phyloP scores from a whole-genome alignment of 176 grass and related monocot genomes.

The Urochloa ruziziensis region DNA sequence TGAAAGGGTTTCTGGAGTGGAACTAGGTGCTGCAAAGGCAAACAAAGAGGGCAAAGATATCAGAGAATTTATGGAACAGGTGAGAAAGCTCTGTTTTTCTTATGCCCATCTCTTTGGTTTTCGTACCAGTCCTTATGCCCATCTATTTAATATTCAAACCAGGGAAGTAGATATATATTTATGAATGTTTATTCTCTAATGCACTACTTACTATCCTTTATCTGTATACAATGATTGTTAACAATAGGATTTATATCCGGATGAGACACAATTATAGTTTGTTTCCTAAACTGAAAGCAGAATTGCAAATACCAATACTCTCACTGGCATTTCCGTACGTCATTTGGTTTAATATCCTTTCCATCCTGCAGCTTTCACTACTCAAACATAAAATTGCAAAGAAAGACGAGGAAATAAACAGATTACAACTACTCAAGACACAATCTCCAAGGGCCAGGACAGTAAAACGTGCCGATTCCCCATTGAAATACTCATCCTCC shows the following conservation, averaged over 20 bases:
- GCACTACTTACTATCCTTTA: neutral
- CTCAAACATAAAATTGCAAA: conserved; percentile 70
- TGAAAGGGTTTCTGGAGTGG: conserved; percentile 79
- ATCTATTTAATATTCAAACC: neutral
- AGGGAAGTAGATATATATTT: neutral
- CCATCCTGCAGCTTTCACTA: conserved; percentile 48
- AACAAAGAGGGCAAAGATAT: conserved; percentile 82
- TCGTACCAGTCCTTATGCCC: neutral
- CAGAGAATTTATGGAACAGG: conserved; percentile 68
- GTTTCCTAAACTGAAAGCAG: neutral
- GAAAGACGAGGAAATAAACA: conserved; percentile 73
- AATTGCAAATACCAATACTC: neutral
- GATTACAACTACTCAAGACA: conserved; percentile 45
- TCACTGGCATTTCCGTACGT: neutral
- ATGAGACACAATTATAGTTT: neutral
- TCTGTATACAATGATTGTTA: neutral
- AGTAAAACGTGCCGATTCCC: conserved; percentile 33
- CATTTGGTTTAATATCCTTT: conserved; percentile 22
- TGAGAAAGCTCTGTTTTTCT: conserved; percentile 6
- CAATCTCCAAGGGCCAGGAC: conserved; percentile 44
- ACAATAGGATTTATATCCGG: neutral
- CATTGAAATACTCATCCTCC: conserved; percentile 76
- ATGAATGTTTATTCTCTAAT: neutral
- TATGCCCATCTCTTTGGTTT: neutral
- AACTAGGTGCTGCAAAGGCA: conserved; percentile 59